Conservation (phyloP, 257 asterid species). For the Hygrophila difformis region DNA sequence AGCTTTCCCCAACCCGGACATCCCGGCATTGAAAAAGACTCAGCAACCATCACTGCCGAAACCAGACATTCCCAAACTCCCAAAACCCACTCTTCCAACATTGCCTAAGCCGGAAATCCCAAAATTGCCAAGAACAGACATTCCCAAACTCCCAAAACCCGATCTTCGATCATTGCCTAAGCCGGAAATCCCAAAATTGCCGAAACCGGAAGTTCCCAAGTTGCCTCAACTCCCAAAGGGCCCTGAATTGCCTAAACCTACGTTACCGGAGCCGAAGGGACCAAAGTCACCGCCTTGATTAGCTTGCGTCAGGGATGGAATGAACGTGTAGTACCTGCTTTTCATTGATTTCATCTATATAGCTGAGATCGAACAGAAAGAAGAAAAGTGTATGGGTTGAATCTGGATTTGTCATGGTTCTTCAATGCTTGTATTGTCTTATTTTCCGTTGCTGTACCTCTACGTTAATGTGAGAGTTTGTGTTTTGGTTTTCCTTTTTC, state of each 20-base stretch:
- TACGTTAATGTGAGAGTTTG: no score
- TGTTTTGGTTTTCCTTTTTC: no score
- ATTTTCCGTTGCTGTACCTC: no score
- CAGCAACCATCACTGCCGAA: background rate
- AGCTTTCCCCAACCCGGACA: slow-evolving; percentile 9
- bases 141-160: slow-evolving; percentile 8
- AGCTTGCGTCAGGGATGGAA: no score
- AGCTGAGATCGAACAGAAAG: no score
- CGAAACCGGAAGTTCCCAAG: slow-evolving; percentile 15
- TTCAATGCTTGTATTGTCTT: no score
- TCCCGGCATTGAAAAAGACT: slow-evolving; percentile 1
- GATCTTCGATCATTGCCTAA: slow-evolving; percentile 3
- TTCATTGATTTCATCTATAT: no score
- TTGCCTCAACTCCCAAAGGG: slow-evolving; percentile 10
- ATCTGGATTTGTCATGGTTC: no score
- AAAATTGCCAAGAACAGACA: background rate
- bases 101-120: slow-evolving; percentile 15
- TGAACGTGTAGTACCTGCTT: no score
- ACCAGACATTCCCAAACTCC: background rate
- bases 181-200: slow-evolving; percentile 11
- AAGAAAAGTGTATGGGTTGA: no score
- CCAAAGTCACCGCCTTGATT: no score
- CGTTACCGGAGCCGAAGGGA: slow-evolving; percentile 12
- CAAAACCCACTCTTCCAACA: slow-evolving; percentile 6
- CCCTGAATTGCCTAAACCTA: slow-evolving; percentile 6